Evolutionary conservation across 2,329 filamentous ascomycete genomes (phyloP), one percentile per base, ranked within the genome.

Genomic region (Aspergillus pseudoglaucus): DNA sequence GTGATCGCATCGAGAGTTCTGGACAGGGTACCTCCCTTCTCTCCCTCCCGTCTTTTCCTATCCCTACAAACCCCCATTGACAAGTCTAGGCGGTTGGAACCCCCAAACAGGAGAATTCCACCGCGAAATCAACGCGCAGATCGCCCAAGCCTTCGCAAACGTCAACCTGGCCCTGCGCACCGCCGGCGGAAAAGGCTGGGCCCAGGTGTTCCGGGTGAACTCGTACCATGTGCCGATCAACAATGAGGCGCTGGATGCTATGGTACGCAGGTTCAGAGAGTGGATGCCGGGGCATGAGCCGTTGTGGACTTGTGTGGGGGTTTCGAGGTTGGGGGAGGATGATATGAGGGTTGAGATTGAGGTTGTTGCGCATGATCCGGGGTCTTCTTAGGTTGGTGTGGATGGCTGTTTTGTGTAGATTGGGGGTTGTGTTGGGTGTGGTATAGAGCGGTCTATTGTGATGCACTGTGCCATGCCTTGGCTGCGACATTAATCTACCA

Each of bases 311-410:
- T 69, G 64, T 48, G 63, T 83, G 12, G 78, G 75, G 0, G 79
- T 83, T 1, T 54, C 64, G 1, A 55, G 64, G 30, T 58, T 83
- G 6, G 78, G 66, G 0, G 60, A 69, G 47, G 69, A 72, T 23
- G 71, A 68, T 27, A 83, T 83, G 80, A 60, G 67, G 18, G 71
- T 83, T 3, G 80, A 83, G 64, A 77, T 83, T 60, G 80, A 83
- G 60, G 78, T 80, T 8, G 65, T 67, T 7, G 77, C 77, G 1
- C 63, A 76, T 61, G 71, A 70, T 20, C 38, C 38, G 3, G 12
- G 12, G 15, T 20, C n/a, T 38, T 20, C n/a, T 38, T 9, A 22
- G 12, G 15, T 20, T 38, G 9, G 17, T 15, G 14, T 37, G 33
- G 3, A 27, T 27, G 25, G 25, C 10, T 12, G 9, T 12, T 30